Evolutionary conservation across 2,329 filamentous ascomycete species (phyloP).

Genomic region (Trichoderma sp.): DNA sequence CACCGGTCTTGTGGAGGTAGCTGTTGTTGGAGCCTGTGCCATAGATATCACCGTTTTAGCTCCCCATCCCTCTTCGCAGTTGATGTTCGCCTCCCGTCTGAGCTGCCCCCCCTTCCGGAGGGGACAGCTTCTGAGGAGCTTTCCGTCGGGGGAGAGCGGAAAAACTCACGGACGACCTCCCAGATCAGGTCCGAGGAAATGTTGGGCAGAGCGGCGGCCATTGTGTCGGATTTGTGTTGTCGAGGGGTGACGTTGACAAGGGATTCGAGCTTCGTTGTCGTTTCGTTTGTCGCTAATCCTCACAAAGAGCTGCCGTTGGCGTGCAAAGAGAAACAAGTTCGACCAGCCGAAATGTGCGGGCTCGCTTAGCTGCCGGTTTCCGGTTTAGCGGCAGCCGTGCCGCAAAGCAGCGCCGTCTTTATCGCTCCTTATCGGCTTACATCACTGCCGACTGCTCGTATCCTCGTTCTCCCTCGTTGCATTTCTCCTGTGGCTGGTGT

Average conservation of each 20-base stretch:
- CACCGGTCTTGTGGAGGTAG: conserved; percentile 87
- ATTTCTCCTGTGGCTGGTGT: background rate
- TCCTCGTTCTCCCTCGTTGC: no score
- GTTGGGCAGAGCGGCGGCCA: conserved; percentile 65
- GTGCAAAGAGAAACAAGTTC: background rate
- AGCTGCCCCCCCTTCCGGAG: no score
- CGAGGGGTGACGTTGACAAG: conserved; percentile 35
- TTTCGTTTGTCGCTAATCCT: background rate
- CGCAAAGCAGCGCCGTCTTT: background rate
- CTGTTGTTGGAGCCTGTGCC: conserved; percentile 78
- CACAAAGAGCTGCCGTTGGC: conserved; percentile 14
- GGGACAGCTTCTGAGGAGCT: background rate
- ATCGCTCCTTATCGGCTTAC: conserved; percentile 29
- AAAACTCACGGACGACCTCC: conserved; percentile 86
- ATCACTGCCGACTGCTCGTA: background rate
- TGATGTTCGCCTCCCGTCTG: no score
- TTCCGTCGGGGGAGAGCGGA: background rate
- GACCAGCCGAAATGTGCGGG: conserved; percentile 45
- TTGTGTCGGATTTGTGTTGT: conserved; percentile 48
- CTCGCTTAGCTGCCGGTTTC: conserved; percentile 42
- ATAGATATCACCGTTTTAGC: conserved; percentile 30
- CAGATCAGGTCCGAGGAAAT: conserved; percentile 91
- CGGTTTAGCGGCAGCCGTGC: conserved; percentile 35
- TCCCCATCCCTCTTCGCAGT: background rate
- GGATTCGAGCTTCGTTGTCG: conserved; percentile 19